These are phyloP conservation scores for Eutrema yunnanense DNA, from an alignment of 345 rosid species.

Conservation along the genomic window DNA sequence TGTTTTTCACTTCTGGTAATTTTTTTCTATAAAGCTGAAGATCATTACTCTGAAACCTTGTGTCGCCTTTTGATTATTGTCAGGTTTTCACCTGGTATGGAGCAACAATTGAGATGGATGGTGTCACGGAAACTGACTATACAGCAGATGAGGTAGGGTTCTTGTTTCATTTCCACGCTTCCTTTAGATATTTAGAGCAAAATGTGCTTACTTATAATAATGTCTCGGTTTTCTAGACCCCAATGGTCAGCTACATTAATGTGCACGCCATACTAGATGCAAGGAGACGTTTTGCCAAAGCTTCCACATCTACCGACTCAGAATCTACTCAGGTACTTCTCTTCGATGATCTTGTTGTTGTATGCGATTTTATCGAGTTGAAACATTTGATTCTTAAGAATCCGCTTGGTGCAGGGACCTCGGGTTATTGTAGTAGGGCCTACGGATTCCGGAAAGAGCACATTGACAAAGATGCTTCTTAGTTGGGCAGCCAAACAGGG, in stretches of 20 bases:
- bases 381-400: not conserved
- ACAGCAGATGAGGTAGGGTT: constrained; percentile 75
- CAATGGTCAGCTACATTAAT: constrained; percentile 87
- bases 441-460: constrained; percentile 90
- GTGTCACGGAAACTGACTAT: constrained; percentile 83
- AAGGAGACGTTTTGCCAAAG: constrained; percentile 62
- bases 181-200: not conserved
- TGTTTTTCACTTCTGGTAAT: not conserved
- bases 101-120: constrained; percentile 89
- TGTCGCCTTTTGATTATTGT: not conserved
- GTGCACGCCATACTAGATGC: constrained; percentile 77
- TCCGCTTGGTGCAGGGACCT: constrained; percentile 55
- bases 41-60: not conserved
- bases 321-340: constrained; percentile 51
- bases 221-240: constrained; percentile 51
- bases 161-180: not conserved
- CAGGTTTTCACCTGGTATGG: constrained; percentile 97
- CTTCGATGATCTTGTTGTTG: not conserved
- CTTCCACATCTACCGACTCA: constrained; percentile 44
- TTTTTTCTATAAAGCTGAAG: not conserved
- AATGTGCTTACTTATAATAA: not conserved
- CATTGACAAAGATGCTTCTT: constrained; percentile 84
- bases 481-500: constrained; percentile 97
- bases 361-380: not conserved
- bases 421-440: constrained; percentile 88